Percentiles rank a stretch among this genome's conserved stretches.
Evolutionary conservation across 208 protist species (phyloP).

Genomic region (Acanthamoeba lenticulata): DNA sequence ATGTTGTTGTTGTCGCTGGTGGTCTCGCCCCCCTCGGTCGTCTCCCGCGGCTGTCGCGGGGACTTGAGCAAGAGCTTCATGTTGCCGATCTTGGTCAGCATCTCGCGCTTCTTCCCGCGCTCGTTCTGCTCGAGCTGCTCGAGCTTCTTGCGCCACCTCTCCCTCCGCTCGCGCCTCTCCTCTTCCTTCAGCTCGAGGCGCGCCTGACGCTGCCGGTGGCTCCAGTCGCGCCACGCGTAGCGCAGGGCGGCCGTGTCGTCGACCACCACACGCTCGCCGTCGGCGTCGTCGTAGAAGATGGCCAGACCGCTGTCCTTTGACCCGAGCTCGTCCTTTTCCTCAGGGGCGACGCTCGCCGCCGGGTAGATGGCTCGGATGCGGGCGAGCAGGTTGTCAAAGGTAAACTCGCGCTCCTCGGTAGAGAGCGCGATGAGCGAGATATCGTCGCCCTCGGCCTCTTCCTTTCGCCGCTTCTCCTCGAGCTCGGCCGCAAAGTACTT

Average conservation of each 20-base stretch:
- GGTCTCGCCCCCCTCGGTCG: not conserved
- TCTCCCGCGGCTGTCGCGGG: not conserved
- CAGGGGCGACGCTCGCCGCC: not conserved
- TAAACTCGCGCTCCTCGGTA: not conserved
- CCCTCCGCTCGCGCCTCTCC: not conserved
- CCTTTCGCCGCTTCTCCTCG: not conserved
- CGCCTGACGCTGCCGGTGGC: not conserved
- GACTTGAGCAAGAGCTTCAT: conserved; percentile 24
- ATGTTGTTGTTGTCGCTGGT: not conserved
- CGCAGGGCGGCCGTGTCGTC: not conserved
- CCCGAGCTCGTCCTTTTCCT: not conserved
- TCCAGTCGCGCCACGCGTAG: not conserved
- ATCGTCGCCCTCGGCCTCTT: not conserved
- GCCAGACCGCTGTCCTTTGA: not conserved
- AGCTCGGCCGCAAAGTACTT: not conserved
- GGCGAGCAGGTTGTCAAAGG: not conserved
- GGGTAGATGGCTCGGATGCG: not conserved
- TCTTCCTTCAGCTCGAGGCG: not conserved
- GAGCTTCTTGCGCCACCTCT: not conserved
- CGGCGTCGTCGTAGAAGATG: conserved; percentile 12
- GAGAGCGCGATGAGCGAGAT: not conserved
- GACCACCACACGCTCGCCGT: not conserved
- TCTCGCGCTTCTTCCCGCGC: not conserved
- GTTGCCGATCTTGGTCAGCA: not conserved
- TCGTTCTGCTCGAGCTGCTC: not conserved